A percentile compares a stretch with the other conserved stretches of the same genome.
These are phyloP conservation scores for Calonectria montana DNA, from an alignment of 2,329 filamentous ascomycete genomes.

Conservation along the genomic window DNA sequence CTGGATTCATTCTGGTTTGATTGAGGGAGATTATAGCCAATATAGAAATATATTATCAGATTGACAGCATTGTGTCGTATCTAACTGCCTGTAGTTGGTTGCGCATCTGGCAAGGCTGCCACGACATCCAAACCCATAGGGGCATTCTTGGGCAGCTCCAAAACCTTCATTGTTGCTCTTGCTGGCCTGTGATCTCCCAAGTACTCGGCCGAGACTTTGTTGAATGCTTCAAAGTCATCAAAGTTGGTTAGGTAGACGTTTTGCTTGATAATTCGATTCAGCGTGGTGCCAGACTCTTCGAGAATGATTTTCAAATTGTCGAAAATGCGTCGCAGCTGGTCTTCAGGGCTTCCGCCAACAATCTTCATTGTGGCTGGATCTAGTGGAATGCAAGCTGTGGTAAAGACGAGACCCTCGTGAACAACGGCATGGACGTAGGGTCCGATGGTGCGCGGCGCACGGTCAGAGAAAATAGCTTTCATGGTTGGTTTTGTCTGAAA, in stretches of 20 bases:
- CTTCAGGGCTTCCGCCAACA: neutral
- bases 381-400: neutral
- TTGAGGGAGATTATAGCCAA: neutral
- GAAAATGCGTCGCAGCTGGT: neutral
- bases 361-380: neutral
- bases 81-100: too few species aligned
- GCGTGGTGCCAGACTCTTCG: neutral
- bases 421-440: neutral
- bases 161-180: neutral
- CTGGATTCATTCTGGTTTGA: slow-evolving; percentile 40
- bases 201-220: neutral
- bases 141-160: neutral
- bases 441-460: neutral
- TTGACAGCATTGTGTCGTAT: too few species aligned
- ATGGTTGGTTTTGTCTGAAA: neutral
- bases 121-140: neutral
- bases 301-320: neutral
- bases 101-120: neutral
- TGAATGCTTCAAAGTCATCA: neutral
- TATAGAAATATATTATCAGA: too few species aligned
- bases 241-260: neutral
- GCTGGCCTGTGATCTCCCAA: neutral
- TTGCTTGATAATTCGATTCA: neutral
- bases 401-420: neutral
- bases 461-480: neutral